Conservation (phyloP, 2,329 filamentous ascomycete species). For the Ophiostoma pallidulum region DNA sequence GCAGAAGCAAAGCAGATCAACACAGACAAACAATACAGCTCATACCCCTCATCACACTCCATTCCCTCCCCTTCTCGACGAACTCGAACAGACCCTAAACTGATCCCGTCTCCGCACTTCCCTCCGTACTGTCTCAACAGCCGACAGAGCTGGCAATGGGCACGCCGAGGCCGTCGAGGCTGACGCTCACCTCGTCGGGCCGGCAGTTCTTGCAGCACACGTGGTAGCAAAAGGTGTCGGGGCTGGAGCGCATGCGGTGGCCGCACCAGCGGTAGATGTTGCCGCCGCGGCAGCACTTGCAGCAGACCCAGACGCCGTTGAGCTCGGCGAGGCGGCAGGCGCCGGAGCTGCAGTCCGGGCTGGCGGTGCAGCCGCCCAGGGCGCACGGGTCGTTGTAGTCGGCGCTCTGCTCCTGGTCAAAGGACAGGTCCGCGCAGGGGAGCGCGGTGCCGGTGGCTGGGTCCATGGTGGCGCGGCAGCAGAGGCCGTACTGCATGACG, state of each 20-base stretch:
- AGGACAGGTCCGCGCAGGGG: constrained; percentile 25
- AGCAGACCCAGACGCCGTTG: constrained; percentile 40
- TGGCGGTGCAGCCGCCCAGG: constrained; percentile 35
- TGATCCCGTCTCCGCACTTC: too few species aligned
- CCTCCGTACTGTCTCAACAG: too few species aligned
- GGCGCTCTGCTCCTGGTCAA: constrained; percentile 25
- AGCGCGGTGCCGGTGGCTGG: constrained; percentile 6
- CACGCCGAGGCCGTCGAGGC: not conserved
- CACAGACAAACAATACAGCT: not conserved
- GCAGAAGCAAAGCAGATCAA: not conserved
- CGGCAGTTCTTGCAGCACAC: constrained; percentile 36
- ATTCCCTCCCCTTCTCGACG: too few species aligned
- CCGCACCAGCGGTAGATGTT: constrained; percentile 38
- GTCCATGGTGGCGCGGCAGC: constrained; percentile 13
- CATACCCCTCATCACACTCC: too few species aligned
- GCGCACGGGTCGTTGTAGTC: constrained; percentile 35
- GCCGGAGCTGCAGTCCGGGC: constrained; percentile 37
- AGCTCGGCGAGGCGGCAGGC: constrained; percentile 40
- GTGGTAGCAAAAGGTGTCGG: constrained; percentile 45
- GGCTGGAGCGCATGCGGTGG: constrained; percentile 35
- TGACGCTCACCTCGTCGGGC: constrained; percentile 21
- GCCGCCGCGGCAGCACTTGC: constrained; percentile 36
- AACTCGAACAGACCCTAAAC: too few species aligned
- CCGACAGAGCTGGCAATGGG: not conserved
- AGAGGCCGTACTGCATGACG: constrained; percentile 17